Conservation (phyloP, 1,284 basidiomycete species). For the Moesziomyces globuligerus region DNA sequence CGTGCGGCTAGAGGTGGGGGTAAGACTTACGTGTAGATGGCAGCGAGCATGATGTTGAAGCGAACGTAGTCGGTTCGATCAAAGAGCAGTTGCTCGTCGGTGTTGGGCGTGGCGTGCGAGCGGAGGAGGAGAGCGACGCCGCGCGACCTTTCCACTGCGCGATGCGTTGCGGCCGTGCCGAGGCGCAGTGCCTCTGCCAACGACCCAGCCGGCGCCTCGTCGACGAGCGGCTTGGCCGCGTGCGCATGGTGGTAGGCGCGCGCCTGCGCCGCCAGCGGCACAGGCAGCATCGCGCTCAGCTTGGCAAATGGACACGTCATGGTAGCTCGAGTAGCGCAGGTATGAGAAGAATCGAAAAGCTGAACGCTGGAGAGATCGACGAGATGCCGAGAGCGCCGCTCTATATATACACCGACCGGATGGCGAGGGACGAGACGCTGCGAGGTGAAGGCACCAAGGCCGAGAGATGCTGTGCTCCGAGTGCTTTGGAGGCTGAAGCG, state of each 20-base stretch:
- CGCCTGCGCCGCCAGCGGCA: background rate
- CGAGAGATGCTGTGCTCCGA: no score
- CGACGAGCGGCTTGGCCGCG: no score
- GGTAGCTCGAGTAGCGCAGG: background rate
- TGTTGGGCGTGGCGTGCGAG: constrained; percentile 10
- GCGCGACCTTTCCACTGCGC: constrained; percentile 34
- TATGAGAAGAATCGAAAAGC: no score
- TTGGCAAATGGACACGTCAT: constrained; percentile 51
- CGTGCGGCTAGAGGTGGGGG: background rate
- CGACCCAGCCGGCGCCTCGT: background rate
- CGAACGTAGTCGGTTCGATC: constrained; percentile 45
- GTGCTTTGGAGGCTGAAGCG: no score
- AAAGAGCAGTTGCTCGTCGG: constrained; percentile 14
- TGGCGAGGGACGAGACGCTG: no score
- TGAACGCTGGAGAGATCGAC: no score
- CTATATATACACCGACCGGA: no score
- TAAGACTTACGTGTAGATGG: constrained; percentile 31
- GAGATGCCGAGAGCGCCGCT: no score
- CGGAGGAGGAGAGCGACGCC: constrained; percentile 44
- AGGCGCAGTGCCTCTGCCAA: constrained; percentile 31
- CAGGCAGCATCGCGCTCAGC: constrained; percentile 23
- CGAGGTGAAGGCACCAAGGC: no score
- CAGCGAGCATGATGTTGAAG: constrained; percentile 51
- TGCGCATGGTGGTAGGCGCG: no score
- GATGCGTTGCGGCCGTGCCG: constrained; percentile 39